A percentile compares a stretch with the other conserved stretches of the same genome.
These are phyloP conservation scores for Stentor coeruleus DNA, from an alignment of 73 alveolate species.

Conservation along the genomic window DNA sequence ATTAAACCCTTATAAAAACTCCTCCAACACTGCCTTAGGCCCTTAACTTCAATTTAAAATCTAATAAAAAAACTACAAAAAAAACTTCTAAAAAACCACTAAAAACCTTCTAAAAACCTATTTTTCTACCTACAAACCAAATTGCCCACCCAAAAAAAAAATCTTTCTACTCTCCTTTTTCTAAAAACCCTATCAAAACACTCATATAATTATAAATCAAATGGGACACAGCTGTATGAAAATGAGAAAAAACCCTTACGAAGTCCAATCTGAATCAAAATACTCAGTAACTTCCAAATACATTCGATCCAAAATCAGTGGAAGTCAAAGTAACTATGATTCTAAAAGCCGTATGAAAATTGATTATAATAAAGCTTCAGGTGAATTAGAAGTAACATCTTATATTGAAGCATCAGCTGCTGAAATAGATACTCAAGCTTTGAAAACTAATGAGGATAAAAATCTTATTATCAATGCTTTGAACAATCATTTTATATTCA, in stretches of 20 bases:
- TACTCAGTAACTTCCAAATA: not conserved
- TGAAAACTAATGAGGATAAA: not conserved
- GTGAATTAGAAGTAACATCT: not conserved
- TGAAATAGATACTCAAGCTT: not conserved
- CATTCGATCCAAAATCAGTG: not conserved
- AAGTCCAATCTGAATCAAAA: not conserved
- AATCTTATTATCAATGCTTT: slow-evolving; percentile 13
- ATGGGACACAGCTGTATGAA: slow-evolving; percentile 22
- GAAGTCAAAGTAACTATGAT: not conserved
- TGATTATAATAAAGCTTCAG: not conserved
- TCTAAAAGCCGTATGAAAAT: not conserved
- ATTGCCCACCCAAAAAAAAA: not conserved
- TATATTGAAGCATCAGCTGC: slow-evolving; percentile 17
- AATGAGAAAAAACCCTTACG: not conserved
- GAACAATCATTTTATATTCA: slow-evolving; percentile 28
- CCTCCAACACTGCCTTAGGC: not conserved
- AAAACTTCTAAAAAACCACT: not conserved
- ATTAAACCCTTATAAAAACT: not conserved
- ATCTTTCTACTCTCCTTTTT: not conserved
- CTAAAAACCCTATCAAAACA: not conserved
- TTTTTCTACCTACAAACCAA: not conserved
- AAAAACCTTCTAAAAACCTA: not conserved
- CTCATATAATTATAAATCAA: not conserved
- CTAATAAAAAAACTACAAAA: not conserved
- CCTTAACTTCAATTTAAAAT: not conserved